Conservation (phyloP, 768 basidiomycete genomes). For the Trametes cingulata region DNA sequence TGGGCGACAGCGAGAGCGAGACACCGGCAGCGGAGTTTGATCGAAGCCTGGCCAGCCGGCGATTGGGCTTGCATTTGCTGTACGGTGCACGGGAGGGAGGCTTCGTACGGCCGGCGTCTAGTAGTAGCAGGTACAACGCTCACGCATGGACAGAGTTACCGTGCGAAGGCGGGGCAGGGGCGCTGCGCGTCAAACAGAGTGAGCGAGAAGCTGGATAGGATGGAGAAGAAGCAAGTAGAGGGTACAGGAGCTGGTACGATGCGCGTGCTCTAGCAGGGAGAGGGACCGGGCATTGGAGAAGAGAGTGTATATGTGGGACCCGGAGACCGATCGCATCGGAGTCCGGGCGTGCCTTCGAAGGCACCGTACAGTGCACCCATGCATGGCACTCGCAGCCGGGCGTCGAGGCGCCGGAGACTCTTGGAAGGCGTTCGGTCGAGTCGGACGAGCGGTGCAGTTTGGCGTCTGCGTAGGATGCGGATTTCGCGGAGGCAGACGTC, state of each 20-base stretch:
- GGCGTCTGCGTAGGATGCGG: neutral
- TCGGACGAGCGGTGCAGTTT: neutral
- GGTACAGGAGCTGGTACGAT: neutral
- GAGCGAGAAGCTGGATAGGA: neutral
- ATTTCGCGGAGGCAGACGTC: neutral
- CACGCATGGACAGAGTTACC: neutral
- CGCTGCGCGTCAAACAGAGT: constrained; percentile 1
- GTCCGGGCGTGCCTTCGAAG: constrained; percentile 7
- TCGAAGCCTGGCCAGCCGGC: constrained; percentile 10
- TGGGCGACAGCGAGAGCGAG: neutral
- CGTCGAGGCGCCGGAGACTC: neutral
- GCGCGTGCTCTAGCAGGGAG: neutral
- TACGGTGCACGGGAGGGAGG: constrained; percentile 3
- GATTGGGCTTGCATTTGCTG: too few relatives aligned
- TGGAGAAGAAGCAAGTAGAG: neutral
- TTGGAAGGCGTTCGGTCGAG: too few relatives aligned
- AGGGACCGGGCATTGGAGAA: constrained; percentile 1
- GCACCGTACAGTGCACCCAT: too few relatives aligned
- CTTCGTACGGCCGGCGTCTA: neutral
- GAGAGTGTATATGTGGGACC: constrained; percentile 4
- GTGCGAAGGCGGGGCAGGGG: neutral
- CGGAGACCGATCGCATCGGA: constrained; percentile 17
- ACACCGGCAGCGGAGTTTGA: constrained; percentile 4
- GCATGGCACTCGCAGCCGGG: neutral
- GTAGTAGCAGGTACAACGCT: too few relatives aligned